Percentiles rank a stretch among this genome's conserved stretches.
These are phyloP conservation scores for Podila verticillata DNA, from an alignment of 192 early-diverging fungal species.

Conservation along the genomic window DNA sequence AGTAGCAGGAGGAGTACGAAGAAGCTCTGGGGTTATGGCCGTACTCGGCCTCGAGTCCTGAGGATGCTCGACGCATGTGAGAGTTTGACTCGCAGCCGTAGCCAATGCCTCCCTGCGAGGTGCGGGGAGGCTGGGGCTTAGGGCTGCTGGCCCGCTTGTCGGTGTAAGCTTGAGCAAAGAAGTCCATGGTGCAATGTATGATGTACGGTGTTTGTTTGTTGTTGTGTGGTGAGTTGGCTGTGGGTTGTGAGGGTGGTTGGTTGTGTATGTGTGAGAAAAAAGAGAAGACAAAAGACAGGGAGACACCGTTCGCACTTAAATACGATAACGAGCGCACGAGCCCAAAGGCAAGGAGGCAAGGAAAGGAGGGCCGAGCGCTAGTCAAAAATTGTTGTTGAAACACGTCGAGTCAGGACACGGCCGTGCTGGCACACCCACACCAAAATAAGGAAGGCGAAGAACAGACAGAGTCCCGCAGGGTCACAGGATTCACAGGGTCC, in stretches of 20 bases:
- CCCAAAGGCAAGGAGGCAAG: too few species aligned
- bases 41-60: constrained; percentile 30
- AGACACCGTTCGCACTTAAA: too few species aligned
- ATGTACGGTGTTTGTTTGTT: background rate
- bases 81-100: constrained; percentile 45
- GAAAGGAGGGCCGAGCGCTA: too few species aligned
- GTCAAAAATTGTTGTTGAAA: too few species aligned
- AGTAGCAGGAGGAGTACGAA: too few species aligned
- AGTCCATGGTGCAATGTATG: constrained; percentile 19
- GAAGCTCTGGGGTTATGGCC: background rate
- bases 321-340: too few species aligned
- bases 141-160: background rate
- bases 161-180: constrained; percentile 37
- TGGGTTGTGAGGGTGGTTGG: too few species aligned
- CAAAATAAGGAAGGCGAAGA: too few species aligned
- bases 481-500: too few species aligned
- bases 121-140: background rate
- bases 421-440: too few species aligned
- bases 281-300: background rate
- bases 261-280: background rate
- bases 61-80: constrained; percentile 40
- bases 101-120: constrained; percentile 8
- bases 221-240: background rate
- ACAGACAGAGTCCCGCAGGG: too few species aligned
- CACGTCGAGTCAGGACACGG: too few species aligned